Evolutionary conservation across 1,139 yeast species (phyloP), one percentile per base, ranked within the genome.

Genomic region (Lodderomyces parapsilosis): DNA sequence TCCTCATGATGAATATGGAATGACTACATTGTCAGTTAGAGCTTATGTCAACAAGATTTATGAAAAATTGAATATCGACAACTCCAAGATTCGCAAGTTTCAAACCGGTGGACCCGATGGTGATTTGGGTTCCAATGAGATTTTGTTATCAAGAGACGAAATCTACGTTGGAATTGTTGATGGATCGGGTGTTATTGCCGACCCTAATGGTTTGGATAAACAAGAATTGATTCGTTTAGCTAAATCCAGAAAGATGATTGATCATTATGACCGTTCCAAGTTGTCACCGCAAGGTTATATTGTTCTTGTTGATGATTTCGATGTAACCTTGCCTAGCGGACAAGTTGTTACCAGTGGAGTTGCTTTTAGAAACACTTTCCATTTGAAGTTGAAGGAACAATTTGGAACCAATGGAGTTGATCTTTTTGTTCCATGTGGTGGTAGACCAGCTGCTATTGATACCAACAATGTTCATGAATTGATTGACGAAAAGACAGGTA

Each of bases 41-140:
- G 88, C 96, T 43, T 93, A 84, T 63, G 95, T 93, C 46, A 85
- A 87, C 63, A 88, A 89, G 60, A 83, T 91, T 49, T 93, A 91
- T 65, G 86, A 88, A 55, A 87, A 89, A 63, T 76, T 86, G 49
- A 63, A 66, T 36, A 71, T 91, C 49, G 80, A 84, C 52, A 68
- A 78, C 48, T 68, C 78, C 30, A 59, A 60, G 36, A 78, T 91
- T 47, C 77, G 76, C 57, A 93, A 93, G 68, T 74, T 93, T 60
- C 99, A 93, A 72, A 93, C 98, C 45, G 99, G 98, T 68, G 99
- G 99, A 38, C 99, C 99, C 49, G 98, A 93, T 68, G 99, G 99
- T 59, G 99, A 93, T 66, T 77, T 93, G 58, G 99, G 99, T 31
- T 87, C 96, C 40, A 91, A 91, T 63, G 99, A 93, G 70, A 93